Conservation (phyloP, 176 grass and related monocot species). For the Oryza punctata region DNA sequence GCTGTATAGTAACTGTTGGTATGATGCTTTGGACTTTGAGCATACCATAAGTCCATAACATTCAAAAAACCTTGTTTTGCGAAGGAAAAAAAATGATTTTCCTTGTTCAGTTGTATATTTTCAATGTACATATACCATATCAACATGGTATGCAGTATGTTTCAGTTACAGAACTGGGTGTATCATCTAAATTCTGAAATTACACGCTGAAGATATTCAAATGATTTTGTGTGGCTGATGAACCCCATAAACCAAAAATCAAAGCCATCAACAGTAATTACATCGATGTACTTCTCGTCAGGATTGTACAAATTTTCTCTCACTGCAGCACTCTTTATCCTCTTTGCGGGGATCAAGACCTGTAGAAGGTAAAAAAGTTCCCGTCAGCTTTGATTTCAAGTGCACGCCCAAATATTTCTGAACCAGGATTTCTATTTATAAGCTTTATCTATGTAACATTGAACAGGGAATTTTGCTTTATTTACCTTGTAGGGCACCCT, state of each 20-base stretch:
- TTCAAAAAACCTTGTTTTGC: neutral
- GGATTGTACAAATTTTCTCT: conserved; percentile 72
- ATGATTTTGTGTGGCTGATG: conserved; percentile 61
- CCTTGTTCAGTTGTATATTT: conserved; percentile 31
- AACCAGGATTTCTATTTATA: neutral
- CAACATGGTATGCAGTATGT: conserved; percentile 43
- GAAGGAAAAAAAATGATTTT: neutral
- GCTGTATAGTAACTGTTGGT: neutral
- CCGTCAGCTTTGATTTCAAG: conserved; percentile 30
- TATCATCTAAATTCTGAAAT: conserved; percentile 49
- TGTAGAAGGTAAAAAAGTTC: conserved; percentile 30
- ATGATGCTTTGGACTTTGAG: conserved; percentile 10
- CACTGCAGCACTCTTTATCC: conserved; percentile 56
- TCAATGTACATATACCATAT: conserved; percentile 51
- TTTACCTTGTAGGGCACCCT: conserved; percentile 85
- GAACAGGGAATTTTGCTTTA: conserved; percentile 13
- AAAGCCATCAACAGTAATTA: conserved; percentile 76
- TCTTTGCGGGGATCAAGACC: conserved; percentile 69
- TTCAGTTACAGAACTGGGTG: conserved; percentile 4
- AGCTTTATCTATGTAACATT: neutral
- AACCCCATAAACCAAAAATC: conserved; percentile 98
- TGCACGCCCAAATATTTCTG: conserved; percentile 8
- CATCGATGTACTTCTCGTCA: conserved; percentile 78
- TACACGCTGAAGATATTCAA: conserved; percentile 52
- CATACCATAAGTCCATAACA: neutral